A percentile compares a stretch with the other conserved stretches of the same genome.
phyloP scores from a whole-genome alignment of 306 rosid genomes.

The Lathyrus oleraceus region DNA sequence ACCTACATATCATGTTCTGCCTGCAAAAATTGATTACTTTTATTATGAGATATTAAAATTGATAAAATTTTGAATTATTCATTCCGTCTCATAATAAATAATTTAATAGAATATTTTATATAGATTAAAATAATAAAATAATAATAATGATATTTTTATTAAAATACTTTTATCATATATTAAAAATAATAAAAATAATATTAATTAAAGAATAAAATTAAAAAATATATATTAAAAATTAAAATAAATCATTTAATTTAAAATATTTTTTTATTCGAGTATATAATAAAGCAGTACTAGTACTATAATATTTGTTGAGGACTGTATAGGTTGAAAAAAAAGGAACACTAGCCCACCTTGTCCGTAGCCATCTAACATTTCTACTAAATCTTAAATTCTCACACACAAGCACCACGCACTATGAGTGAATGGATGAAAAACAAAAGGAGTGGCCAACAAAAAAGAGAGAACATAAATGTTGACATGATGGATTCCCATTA shows the following conservation, averaged over 20 bases:
- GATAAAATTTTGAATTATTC: background rate
- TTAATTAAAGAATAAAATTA: no score
- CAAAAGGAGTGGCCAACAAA: slow-evolving; percentile 53
- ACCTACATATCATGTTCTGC: slow-evolving; percentile 47
- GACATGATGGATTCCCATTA: slow-evolving; percentile 36
- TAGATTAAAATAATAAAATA: no score
- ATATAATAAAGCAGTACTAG: background rate
- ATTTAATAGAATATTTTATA: no score
- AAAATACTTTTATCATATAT: no score
- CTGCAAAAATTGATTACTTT: slow-evolving; percentile 42
- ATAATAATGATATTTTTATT: no score
- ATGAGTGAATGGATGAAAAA: slow-evolving; percentile 31
- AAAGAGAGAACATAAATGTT: slow-evolving; percentile 48
- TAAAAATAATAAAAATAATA: no score
- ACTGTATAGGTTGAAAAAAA: slow-evolving; percentile 40
- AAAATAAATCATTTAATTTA: no score
- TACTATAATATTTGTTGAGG: slow-evolving; percentile 24
- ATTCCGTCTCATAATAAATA: no score
- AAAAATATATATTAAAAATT: no score
- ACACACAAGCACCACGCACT: slow-evolving; percentile 46
- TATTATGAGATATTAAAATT: slow-evolving; percentile 9
- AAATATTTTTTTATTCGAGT: no score
- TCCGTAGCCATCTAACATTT: slow-evolving; percentile 60
- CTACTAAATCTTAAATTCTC: slow-evolving; percentile 43
- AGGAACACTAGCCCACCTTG: slow-evolving; percentile 55